Percentiles rank a stretch among this genome's conserved stretches.
These are phyloP conservation scores for Trichocladium uniseriatum DNA, from an alignment of 495 filamentous ascomycete species.

Conservation along the genomic window DNA sequence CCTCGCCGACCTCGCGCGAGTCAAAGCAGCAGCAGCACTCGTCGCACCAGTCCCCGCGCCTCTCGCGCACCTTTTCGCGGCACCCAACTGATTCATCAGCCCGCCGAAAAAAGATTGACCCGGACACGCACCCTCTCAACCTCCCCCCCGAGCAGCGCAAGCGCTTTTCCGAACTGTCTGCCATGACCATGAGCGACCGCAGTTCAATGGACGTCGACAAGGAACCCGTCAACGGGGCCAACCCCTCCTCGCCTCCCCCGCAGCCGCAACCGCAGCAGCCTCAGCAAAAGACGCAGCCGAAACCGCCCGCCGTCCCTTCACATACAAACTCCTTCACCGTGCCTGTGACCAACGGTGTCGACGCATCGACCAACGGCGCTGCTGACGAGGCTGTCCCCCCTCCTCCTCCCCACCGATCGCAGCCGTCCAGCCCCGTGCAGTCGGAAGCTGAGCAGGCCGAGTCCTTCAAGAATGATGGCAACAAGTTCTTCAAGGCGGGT, in stretches of 20 bases:
- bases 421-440: constrained; percentile 49
- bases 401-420: constrained; percentile 69
- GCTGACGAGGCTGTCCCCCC: constrained; percentile 48
- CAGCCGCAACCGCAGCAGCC: constrained; percentile 22
- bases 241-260: constrained; percentile 35
- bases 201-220: constrained; percentile 75
- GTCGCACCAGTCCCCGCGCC: constrained; percentile 29
- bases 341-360: constrained; percentile 44
- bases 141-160: constrained; percentile 76
- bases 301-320: constrained; percentile 20
- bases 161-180: constrained; percentile 60
- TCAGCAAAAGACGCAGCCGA: constrained; percentile 14
- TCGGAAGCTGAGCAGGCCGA: constrained; percentile 64
- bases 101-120: constrained; percentile 48
- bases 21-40: constrained; percentile 24
- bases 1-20: constrained; percentile 20
- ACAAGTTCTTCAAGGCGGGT: constrained; percentile 90
- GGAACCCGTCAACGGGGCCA: constrained; percentile 45
- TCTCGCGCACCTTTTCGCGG: constrained; percentile 32
- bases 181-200: constrained; percentile 55
- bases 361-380: constrained; percentile 34
- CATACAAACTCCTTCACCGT: constrained; percentile 33
- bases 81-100: constrained; percentile 30
- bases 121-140: constrained; percentile 73
- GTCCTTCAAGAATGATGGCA: constrained; percentile 81